Base-by-base conservation (phyloP, 139 green algal genomes). In the Chlorella sp. region DNA sequence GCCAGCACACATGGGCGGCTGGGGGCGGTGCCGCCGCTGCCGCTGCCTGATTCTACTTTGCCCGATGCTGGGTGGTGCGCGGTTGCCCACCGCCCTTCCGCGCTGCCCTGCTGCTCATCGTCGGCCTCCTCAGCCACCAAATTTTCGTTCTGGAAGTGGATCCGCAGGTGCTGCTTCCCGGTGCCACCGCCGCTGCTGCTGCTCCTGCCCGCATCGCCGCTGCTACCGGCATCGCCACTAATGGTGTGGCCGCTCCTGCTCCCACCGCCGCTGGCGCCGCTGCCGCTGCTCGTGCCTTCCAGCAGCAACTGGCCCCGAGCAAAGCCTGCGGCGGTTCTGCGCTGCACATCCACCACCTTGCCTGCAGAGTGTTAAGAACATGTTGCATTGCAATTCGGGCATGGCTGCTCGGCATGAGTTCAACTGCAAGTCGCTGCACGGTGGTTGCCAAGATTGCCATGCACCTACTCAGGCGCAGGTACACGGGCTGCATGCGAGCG, bases 141-240 rank as follows among this genome's bases (percentile, higher is more conserved):
- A 82, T 91, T 92, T 68, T 92, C 89, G 77, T 92, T 92, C 43
- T 84, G 79, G 5, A 84, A 76, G n/a, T 65, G 43, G 3, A 84
- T 64, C 7, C 28, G 79, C 43, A 84, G 46, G 13, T 24, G 51
- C 51, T 60, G 9, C 14, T 16, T 11, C 46, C 11, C 8, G 13
- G 24, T 26, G 9, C 51, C 51, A 24, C 51, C 14, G 2, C 13
- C 51, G 13, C 14, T 24, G 51, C 11, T 60, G 51, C 51, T 60
- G 51, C 51, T 54, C 8, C 46, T 11, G 11, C 46, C 46, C 11
- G 46, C 46, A 8, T 11, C 51, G 51, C 51, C 16, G 51, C 51
- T 60, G 51, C 24, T 24, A 24, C 51, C 51, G 9, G 13, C 51
- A 26, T 11, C 51, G 51, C 51, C 14, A 3, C 13, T 24, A 24